Base-by-base conservation (phyloP, 805 yeast genomes). In the Lipomyces anomalus region DNA sequence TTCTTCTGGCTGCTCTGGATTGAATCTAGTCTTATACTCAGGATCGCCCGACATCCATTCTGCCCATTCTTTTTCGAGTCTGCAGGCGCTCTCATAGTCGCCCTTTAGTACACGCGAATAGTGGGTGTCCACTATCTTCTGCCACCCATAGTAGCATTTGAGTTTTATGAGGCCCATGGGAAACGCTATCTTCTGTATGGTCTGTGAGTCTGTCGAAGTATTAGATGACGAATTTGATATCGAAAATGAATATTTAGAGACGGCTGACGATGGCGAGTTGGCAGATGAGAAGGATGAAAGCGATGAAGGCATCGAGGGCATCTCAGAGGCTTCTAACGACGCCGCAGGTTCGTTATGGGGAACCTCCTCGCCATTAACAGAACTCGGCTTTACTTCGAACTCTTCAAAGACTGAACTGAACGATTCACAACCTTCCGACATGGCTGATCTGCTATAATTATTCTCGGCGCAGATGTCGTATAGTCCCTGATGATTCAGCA, bases 41-140 rank as follows among this genome's bases (percentile, higher is more conserved):
- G 47, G 39, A 6, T 44, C 47, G 23, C 38, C 46, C 26, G 41
- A 20, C 41, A 35, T 13, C 35, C 21, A 46, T 21, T 30, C 48
- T 6, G 50, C 24, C 21, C 34, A 42, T 24, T 43, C 51, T 18
- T 38, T 39, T 36, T 46, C 50, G 23, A 46, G 35, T 23, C 35
- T 35, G 9, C 16, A 23, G 13, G 48, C 50, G 3, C 29, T n/a
- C 17, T 17, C 48, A 23, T 11, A 30, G 18, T 38, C 44, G 16
- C 49, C 43, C 16, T 17, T 18, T 11, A n/a, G 21, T 4, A 46
- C 29, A 18, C n/a, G 35, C 9, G 22, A 33, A 6, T 18, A 7
- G 28, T 46, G 50, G 16, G 35, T 35, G 29, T 44, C 40, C 3
- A 45, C n/a, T 6, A 45, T n/a, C 22, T 29, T 37, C 23, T 45